Base-by-base conservation (phyloP, 2,329 filamentous ascomycete species). In the Cladosporium sp. region DNA sequence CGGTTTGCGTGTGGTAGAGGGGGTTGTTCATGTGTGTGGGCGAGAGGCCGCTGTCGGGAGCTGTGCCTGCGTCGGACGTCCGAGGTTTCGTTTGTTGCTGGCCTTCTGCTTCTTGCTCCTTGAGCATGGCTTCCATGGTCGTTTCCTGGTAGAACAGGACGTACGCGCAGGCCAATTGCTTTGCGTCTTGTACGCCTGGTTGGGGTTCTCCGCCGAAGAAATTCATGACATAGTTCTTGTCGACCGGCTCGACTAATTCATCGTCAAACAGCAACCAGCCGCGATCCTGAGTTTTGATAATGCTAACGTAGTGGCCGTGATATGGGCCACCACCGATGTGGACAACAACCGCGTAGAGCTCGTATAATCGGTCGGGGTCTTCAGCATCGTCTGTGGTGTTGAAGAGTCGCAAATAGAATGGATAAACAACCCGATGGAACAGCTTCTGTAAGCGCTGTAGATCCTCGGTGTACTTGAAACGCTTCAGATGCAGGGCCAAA, bases 391-490 rank as follows among this genome's bases (percentile, higher is more conserved):
- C 90, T 18, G 92, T 96, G 0, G 93, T 97, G 70, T 97, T 97
- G 73, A 97, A 96, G 65, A 98, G 83, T 50, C 93, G 88, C 36
- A 98, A 78, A 64, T 98, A 88, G 65, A 96, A 98, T 0, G 93
- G 93, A 65, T 98, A 98, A 4, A 96, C 89, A 12, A 98, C 93
- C 38, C 92, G 82, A 68, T 98, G 92, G 67, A 97, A 97, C 38
- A 98, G 79, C 70, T 98, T 98, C 67, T 97, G 91, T 55, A 98
- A 73, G 49, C 91, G 82, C 57, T 91, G 93, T 63, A 94, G 82
- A 67, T 97, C 92, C 65, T 97, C 93, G 2, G 92, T 96, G 66
- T 96, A 98, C 72, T 97, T 97, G 76, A 98, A 98, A 50, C 93
- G 83, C 72, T 98, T 98, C 55, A 98, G 72, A 65, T 98, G 93